Evolutionary conservation across 768 basidiomycete species (phyloP), one percentile per base, ranked within the genome.

Genomic region (Kwoniella sp.): DNA sequence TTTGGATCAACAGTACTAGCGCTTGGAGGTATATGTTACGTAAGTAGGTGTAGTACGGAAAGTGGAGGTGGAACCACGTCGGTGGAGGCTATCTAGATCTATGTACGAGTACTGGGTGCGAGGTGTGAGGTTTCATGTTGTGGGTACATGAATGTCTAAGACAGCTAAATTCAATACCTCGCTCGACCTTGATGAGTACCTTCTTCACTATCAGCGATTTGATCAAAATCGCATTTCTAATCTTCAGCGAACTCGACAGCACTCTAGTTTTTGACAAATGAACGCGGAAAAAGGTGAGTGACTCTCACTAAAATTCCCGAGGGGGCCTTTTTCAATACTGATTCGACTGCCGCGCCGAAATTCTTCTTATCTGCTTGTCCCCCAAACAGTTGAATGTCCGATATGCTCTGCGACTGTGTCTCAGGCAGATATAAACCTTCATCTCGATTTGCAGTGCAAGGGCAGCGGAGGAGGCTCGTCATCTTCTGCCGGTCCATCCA

Each of bases 391-490:
- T 27, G 22, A 64, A 19, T 76, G 74, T 53, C 74, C 74, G 21
- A 72, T 76, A 21, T 76, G 74, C 52, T 37, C 33, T n/a, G 26
- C 22, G 19, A 13, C 24, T 4, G 70, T 76, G 26, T n/a, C 63
- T 51, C 58, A 61, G 27, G 2, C 47, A 0, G 70, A 73, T 15
- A 76, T 76, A 62, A 76, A 76, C 59, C 70, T 70, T 13, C 74
- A 76, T 46, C 61, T 76, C 9, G 74, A 76, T 60, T 52, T 72
- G 3, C 68, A 68, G 53, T 76, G 74, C 25, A 61, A 55, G 2
- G 65, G 63, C 2, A 47, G 33, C 5, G 33, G 7, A 13, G 33
- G 33, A 33, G 13, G 33, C 33, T 6, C 59, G 1, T 50, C 64
- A 6, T 58, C 26, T 15, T 33, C 6, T 33, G 33, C 6, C 6